Evolutionary conservation across 164 flowering plant species (phyloP), one percentile per base, ranked within the genome.

Genomic region (Vitis vinifera): DNA sequence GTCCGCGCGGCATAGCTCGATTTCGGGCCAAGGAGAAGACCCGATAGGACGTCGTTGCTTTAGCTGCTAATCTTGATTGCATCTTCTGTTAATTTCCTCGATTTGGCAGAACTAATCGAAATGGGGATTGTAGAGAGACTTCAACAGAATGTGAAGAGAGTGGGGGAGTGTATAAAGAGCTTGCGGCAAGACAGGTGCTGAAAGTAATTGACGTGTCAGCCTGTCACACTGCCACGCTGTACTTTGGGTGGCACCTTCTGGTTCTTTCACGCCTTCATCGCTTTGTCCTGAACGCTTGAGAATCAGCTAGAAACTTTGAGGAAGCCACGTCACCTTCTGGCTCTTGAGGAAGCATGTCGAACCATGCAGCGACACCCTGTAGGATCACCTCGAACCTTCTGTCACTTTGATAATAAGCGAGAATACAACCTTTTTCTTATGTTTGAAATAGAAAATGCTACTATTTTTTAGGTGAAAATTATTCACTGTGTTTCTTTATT

Each of bases 61-160:
- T 30, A 16, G 23, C 49, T 68, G 63, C 68, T 17, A 65, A 4
- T 66, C 59, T 60, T 14, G 65, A 55, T 47, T 68, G 73, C 75
- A 68, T 68, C 4, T 31, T 70, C 12, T 14, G 11, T 16, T 51
- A 12, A 10, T n/a, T 37, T 55, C 2, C 37, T 19, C 4, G 7
- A 37, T 37, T 37, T 37, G 44, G 4, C 27, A 37, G 44, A 37
- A 37, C 44, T 37, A 23, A 11, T 68, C 10, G 29, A 4, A 11
- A 8, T 51, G 19, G 47, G 16, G 27, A 23, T 23, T 23, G 27
- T 23, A 23, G 27, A 23, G 27, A 23, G 2, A 23, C 27, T 23
- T 65, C 48, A 12, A 5, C 44, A 27, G 62, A 23, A 1, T n/a
- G 29, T 19, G n/a, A 63, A 23, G 6, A 53, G 49, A 48, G 53